Evolutionary conservation across 306 rosid genomes (phyloP), one percentile per base, ranked within the genome.

Genomic region (Ziziphus jujuba): DNA sequence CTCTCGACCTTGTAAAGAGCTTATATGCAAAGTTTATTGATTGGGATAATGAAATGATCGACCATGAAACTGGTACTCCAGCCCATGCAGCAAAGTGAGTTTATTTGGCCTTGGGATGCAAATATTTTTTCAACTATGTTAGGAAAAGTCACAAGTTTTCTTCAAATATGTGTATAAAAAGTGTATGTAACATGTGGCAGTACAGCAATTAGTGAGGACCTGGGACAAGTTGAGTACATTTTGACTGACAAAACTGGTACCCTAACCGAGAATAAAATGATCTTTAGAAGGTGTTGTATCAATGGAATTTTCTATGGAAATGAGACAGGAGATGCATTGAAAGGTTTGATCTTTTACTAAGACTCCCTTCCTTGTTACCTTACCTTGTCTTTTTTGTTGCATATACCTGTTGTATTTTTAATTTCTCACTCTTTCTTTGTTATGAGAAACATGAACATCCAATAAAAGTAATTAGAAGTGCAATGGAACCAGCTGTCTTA

Each of bases 161-260:
- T 61, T 24, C 52, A 70, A 79, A 20, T 59, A 36, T 66, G 44
- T 53, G 65, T 69, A 65, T 87, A 67, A 80, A 76, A 74, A 68
- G 75, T 80, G 59, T 66, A 72, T 86, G 84, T 77, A 73, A 50
- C 80, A 72, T 88, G 86, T 88, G 96, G 87, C 99, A 93, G 99
- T 80, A 93, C 99, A 87, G 96, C 99, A 70, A 93, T 93, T 77
- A 93, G 99, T 13, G 99, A 93, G 79, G 96, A 93, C 82, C 89
- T 93, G 82, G 99, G 99, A 72, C 99, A 93, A 82, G 99, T 93
- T 50, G 99, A 93, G 86, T 93, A 90, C 90, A 90, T 93, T 73
- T 75, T 93, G 89, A 93, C 99, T 22, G 99, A 93, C 85, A 93
- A 93, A 80, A 93, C 99, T 21, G 99, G 99, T 72, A 93, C 99